A percentile compares a stretch with the other conserved stretches of the same genome.
Conservation (phyloP, 441 rosid genomes). For the Hypseocharis bilobata region DNA sequence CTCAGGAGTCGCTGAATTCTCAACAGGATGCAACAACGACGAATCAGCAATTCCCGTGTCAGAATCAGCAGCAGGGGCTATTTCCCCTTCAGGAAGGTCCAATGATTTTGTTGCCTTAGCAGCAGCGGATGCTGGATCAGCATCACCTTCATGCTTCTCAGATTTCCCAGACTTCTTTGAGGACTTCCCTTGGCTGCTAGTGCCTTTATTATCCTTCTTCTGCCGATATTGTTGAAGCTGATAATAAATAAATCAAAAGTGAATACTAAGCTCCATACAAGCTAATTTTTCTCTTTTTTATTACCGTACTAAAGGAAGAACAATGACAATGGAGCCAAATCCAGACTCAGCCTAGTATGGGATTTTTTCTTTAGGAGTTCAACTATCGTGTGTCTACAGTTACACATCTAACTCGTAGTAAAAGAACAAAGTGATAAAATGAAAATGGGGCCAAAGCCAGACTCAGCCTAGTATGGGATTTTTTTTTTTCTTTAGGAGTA, state of each 20-base stretch:
- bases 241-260: conserved; percentile 10
- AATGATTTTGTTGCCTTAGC: conserved; percentile 23
- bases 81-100: conserved; percentile 36
- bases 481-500: too few species aligned
- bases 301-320: too few species aligned
- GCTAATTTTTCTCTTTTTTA: not conserved
- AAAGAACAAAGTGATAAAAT: too few species aligned
- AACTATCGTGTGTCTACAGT: too few species aligned
- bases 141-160: conserved; percentile 47
- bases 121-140: conserved; percentile 32
- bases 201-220: conserved; percentile 74
- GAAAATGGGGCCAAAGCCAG: too few species aligned
- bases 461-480: too few species aligned
- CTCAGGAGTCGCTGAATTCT: conserved; percentile 30
- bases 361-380: too few species aligned
- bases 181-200: conserved; percentile 68
- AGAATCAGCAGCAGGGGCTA: conserved; percentile 27
- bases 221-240: conserved; percentile 99
- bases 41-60: conserved; percentile 19
- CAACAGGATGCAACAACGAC: conserved; percentile 28
- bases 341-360: too few species aligned
- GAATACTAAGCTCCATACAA: conserved; percentile 9
- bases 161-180: conserved; percentile 54
- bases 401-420: too few species aligned
- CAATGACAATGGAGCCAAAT: too few species aligned